Percentiles rank a stretch among this genome's conserved stretches.
These are phyloP conservation scores for Candida sithepensis DNA, from an alignment of 805 yeast species.

Conservation along the genomic window DNA sequence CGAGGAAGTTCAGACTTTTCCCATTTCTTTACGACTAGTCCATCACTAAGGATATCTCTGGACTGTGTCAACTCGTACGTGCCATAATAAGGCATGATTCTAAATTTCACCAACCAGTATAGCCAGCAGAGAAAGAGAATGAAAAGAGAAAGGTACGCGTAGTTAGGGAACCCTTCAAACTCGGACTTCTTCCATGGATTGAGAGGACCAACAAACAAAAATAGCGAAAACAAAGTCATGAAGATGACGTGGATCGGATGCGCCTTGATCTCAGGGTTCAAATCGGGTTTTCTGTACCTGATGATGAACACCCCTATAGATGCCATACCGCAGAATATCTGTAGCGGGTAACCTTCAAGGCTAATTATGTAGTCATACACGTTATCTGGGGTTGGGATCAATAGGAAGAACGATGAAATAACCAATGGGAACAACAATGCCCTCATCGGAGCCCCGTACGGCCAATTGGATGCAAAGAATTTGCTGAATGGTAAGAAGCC, in stretches of 20 bases:
- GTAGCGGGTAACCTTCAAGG: conserved; percentile 49
- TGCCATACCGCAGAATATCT: conserved; percentile 46
- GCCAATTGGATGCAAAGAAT: conserved; percentile 52
- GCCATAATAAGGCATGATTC: conserved; percentile 39
- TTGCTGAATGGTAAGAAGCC: conserved; percentile 50
- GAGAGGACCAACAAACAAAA: conserved; percentile 51
- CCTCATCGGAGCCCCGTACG: conserved; percentile 49
- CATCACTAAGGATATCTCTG: conserved; percentile 47
- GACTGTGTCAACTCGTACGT: conserved; percentile 43
- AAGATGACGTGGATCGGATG: conserved; percentile 44
- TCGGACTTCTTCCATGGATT: conserved; percentile 37
- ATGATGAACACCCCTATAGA: conserved; percentile 57
- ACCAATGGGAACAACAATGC: conserved; percentile 41
- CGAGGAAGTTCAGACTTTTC: conserved; percentile 27
- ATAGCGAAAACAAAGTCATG: conserved; percentile 42
- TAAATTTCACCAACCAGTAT: conserved; percentile 56
- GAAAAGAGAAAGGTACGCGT: conserved; percentile 43
- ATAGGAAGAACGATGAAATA: conserved; percentile 38
- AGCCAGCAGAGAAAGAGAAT: conserved; percentile 40
- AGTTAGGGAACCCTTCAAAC: conserved; percentile 41
- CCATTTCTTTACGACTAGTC: conserved; percentile 58
- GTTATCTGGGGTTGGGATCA: conserved; percentile 44
- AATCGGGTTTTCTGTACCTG: conserved; percentile 47
- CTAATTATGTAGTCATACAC: conserved; percentile 49
- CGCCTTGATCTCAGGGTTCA: conserved; percentile 50